Base-by-base conservation (phyloP, 2,329 filamentous ascomycete species). In the Colletotrichum lentis region DNA sequence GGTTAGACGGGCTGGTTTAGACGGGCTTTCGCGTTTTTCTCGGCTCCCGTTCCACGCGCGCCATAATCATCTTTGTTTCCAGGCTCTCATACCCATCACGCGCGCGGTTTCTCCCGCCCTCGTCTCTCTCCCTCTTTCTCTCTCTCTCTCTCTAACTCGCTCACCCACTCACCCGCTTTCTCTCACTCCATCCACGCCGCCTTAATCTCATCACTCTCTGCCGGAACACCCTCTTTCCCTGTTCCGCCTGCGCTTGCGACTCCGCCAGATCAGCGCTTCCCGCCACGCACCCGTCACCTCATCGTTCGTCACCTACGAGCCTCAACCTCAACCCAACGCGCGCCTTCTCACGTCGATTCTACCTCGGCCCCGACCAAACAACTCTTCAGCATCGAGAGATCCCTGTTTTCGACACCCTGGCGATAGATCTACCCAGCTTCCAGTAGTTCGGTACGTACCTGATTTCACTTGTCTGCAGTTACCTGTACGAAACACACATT, bases 1-100 rank as follows among this genome's bases (percentile, higher is more conserved):
- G 76, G 72, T 77, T 80, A 80, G 78, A 80, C 76, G 76, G 76
- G 73, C 75, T 74, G 77, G 74, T 77, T 79, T 80, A 80, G 79
- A 80, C 76, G 75, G 62, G 52, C 47, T 52, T 54, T 53, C 41
- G 52, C 64, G 59, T 64, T 69, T 69, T 61, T 61, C 68, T 64
- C 62, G 52, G 69, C 69, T 62, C 53, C 56, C 44, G 20, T 66
- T 58, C 64, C 56, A 54, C 60, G 62, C 65, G 59, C 69, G 49
- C 63, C 65, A 61, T 67, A 70, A 65, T 70, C 69, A 66, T 67
- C 60, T 63, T 62, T 58, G 46, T 56, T 46, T 55, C 35, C 57
- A 52, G 52, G 20, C 44, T 62, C 37, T 69, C 63, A 67, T 44
- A 31, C 55, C 44, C 31, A 43, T 47, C 39, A 11, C 63, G 52